Conservation (phyloP, 2,329 filamentous ascomycete species). For the Didymella sp. region DNA sequence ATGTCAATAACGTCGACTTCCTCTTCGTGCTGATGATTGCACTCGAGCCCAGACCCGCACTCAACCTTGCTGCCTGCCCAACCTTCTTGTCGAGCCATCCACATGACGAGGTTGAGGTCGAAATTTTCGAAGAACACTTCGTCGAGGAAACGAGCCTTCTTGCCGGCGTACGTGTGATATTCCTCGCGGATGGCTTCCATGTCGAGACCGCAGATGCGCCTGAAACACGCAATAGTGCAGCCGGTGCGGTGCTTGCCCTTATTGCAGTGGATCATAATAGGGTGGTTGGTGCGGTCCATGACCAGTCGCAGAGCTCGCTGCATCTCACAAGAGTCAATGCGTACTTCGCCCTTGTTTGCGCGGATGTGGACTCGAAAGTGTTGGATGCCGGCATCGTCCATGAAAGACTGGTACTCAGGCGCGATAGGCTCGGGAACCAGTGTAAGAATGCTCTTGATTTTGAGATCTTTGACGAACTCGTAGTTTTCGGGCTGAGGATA, state of each 20-base stretch:
- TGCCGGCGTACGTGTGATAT: conserved; percentile 68
- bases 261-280: conserved; percentile 89
- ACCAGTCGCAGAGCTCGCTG: conserved; percentile 73
- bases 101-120: conserved; percentile 52
- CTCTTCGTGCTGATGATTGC: conserved; percentile 10
- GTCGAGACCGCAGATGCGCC: conserved; percentile 72
- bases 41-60: conserved; percentile 11
- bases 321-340: conserved; percentile 61
- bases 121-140: conserved; percentile 55
- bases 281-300: conserved; percentile 75
- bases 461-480: conserved; percentile 69
- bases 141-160: conserved; percentile 59
- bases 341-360: conserved; percentile 79
- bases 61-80: conserved; percentile 33
- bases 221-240: conserved; percentile 81
- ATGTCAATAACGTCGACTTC: conserved; percentile 12
- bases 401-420: conserved; percentile 64
- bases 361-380: conserved; percentile 80
- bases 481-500: conserved; percentile 78
- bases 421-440: conserved; percentile 59
- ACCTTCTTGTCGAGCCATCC: conserved; percentile 45
- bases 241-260: conserved; percentile 93
- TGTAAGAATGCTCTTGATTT: conserved; percentile 79
- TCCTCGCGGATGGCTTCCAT: conserved; percentile 70
- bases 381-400: conserved; percentile 70